Evolutionary conservation across 352 stramenopile species (phyloP).

Genomic region (Globisporangium sylvaticum): DNA sequence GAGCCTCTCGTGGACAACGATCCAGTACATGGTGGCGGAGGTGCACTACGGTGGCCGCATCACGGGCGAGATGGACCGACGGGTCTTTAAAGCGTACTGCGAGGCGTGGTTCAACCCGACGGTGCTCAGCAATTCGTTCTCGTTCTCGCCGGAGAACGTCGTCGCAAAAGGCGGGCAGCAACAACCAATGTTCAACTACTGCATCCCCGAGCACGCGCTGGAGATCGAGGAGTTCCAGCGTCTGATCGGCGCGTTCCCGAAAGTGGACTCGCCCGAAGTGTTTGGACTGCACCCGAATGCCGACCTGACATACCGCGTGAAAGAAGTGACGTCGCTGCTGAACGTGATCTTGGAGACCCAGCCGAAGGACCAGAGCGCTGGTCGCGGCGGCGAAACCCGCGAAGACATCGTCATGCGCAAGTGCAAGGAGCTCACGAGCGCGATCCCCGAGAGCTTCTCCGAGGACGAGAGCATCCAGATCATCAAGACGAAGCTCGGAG

Average conservation of each 20-base stretch:
- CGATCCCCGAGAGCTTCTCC: constrained; percentile 44
- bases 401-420: constrained; percentile 66
- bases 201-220: constrained; percentile 22
- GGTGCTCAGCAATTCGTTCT: constrained; percentile 53
- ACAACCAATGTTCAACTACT: constrained; percentile 41
- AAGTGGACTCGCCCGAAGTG: constrained; percentile 74
- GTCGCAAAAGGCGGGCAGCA: constrained; percentile 23
- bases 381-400: constrained; percentile 33
- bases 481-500: constrained; percentile 51
- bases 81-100: constrained; percentile 70
- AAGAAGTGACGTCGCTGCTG: constrained; percentile 61
- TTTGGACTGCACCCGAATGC: constrained; percentile 81
- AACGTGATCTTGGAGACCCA: constrained; percentile 67
- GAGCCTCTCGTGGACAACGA: constrained; percentile 54
- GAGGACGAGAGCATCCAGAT: constrained; percentile 39
- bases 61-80: constrained; percentile 73
- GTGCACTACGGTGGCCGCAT: constrained; percentile 82
- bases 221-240: constrained; percentile 67
- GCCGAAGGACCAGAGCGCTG: constrained; percentile 40
- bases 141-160: constrained; percentile 61
- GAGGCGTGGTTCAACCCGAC: constrained; percentile 70
- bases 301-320: constrained; percentile 75
- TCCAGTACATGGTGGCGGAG: constrained; percentile 83
- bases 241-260: constrained; percentile 57
- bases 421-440: constrained; percentile 43